phyloP scores from a whole-genome alignment of 257 asterid genomes.

The Knoxia roxburghii region DNA sequence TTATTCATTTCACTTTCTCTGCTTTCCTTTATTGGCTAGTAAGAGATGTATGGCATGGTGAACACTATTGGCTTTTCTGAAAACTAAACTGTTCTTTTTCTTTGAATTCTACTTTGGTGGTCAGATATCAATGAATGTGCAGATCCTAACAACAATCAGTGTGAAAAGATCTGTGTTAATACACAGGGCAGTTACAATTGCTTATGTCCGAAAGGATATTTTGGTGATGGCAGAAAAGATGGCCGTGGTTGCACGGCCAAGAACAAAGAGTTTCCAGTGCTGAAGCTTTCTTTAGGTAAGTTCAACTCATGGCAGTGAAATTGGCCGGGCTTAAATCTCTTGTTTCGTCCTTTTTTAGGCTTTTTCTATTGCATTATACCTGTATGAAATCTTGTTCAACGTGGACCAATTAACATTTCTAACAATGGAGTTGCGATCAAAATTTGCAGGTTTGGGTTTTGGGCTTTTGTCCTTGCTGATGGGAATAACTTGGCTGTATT shows the following conservation, averaged over 20 bases:
- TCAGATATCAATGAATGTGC: slow-evolving; percentile 44
- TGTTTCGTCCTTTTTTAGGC: background rate
- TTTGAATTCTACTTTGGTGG: background rate
- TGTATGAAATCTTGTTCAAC: background rate
- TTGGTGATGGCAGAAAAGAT: slow-evolving; percentile 47
- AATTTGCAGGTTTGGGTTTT: slow-evolving; percentile 54
- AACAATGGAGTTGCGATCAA: background rate
- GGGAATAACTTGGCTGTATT: slow-evolving; percentile 48
- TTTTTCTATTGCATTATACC: too few relatives aligned
- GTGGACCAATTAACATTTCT: too few relatives aligned
- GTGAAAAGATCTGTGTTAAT: slow-evolving; percentile 33
- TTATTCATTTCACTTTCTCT: background rate
- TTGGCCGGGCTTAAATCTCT: too few relatives aligned
- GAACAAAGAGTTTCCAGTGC: slow-evolving; percentile 42
- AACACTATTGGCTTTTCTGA: too few relatives aligned
- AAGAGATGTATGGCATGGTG: too few relatives aligned
- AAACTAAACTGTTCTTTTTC: too few relatives aligned
- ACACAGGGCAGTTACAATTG: slow-evolving; percentile 43
- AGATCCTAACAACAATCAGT: slow-evolving; percentile 25
- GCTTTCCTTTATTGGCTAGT: background rate
- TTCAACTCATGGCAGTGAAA: background rate
- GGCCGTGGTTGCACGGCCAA: slow-evolving; percentile 43
- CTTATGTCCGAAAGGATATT: slow-evolving; percentile 50
- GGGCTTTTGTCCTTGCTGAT: slow-evolving; percentile 50
- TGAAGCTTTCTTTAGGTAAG: slow-evolving; percentile 35